Base-by-base conservation (phyloP, 1,284 basidiomycete species). In the Cystobasidium slooffiae region DNA sequence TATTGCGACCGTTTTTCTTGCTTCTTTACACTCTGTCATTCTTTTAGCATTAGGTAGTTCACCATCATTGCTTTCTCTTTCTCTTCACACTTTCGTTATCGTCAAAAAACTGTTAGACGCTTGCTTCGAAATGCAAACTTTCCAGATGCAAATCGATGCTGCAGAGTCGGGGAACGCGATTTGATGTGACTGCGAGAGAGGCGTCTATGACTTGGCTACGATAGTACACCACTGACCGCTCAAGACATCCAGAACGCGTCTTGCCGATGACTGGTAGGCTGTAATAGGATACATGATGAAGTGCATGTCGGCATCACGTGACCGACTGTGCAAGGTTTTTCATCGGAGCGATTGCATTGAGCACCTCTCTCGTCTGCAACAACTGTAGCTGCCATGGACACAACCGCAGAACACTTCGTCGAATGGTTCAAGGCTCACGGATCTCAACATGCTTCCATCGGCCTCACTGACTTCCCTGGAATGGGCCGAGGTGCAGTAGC, bases 401-500 rank as follows among this genome's bases (percentile, higher is more conserved):
- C 44, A 16, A 14, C 22, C 6, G 72, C 72, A 7, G 41, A 14
- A 16, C 20, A 68, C 3, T 84, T 84, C 69, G 67, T 84, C 12
- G 76, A 78, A 6, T 84, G 83, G 83, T 84, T 85, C 77, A 78
- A 77, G 44, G 44, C 74, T 12, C 69, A 79, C 43, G 83, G 83
- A 41, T 82, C 82, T 3, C 78, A 77, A 22, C 78, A 84, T 43
- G 80, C 82, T 63, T 43, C 78, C 4, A 75, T 82, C 85, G 85
- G 46, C 82, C 90, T 78, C 81, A 83, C 49, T 81, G 84, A 62
- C 85, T 90, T 80, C 84, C 86, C 52, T 1, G 85, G 82, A 1
- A 86, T 85, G 78, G 92, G 91, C 24, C 86, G 90, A 24, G 92
- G 91, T 24, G 89, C 87, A 4, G 80, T 92, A 49, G 92, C 93